These are phyloP conservation scores for Rasamsonia emersonii DNA, from an alignment of 2,329 filamentous ascomycete species.

Conservation along the genomic window DNA sequence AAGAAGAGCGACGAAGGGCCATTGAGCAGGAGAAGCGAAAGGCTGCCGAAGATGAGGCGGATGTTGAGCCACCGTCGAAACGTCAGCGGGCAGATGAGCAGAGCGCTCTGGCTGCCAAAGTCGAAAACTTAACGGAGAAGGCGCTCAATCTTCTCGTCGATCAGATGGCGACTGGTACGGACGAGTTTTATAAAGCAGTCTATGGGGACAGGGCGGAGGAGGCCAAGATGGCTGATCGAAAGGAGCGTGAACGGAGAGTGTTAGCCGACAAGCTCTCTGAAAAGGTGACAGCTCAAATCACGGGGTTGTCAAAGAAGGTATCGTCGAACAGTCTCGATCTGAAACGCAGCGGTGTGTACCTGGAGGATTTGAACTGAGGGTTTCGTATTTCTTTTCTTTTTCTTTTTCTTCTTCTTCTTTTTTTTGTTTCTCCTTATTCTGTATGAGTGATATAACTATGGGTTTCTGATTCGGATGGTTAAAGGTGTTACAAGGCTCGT, in stretches of 20 bases:
- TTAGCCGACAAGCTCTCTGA: conserved; percentile 13
- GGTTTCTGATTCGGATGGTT: too few relatives aligned
- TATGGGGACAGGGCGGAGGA: conserved; percentile 20
- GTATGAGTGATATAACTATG: too few relatives aligned
- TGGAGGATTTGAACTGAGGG: conserved; percentile 17
- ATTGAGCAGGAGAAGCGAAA: conserved; percentile 34
- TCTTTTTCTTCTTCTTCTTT: background rate
- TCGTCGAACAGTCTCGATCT: conserved; percentile 17
- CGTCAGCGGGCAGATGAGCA: conserved; percentile 16
- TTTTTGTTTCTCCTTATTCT: too few relatives aligned
- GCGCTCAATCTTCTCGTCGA: conserved; percentile 22
- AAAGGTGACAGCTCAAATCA: conserved; percentile 18
- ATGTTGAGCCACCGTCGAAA: too few relatives aligned
- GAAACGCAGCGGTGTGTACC: conserved; percentile 24
- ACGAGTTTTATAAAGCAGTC: conserved; percentile 22
- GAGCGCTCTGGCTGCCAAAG: conserved; percentile 15
- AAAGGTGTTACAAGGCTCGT: too few relatives aligned
- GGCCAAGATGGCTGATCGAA: conserved; percentile 17
- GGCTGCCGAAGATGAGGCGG: conserved; percentile 19
- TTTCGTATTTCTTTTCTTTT: conserved; percentile 2
- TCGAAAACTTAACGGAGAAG: conserved; percentile 19
- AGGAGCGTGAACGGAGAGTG: conserved; percentile 15
- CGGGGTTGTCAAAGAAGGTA: conserved; percentile 16
- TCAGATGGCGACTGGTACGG: conserved; percentile 24
- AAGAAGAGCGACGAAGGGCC: conserved; percentile 32